Conservation (phyloP, 228 moss, liverwort and hornwort genomes). For the Sphagnum magellanicum region DNA sequence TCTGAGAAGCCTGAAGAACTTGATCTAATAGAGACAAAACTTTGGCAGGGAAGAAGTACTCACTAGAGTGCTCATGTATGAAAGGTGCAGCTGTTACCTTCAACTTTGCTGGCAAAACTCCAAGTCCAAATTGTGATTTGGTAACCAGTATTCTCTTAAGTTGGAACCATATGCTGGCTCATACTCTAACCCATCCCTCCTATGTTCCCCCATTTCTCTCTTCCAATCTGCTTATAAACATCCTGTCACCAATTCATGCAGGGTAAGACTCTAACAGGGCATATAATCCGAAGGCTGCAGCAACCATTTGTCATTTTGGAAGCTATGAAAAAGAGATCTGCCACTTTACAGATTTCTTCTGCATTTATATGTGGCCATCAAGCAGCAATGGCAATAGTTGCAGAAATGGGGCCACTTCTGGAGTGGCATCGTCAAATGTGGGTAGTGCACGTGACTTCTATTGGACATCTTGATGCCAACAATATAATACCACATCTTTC, state of each 20-base stretch:
- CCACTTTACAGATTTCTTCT: conserved; percentile 7
- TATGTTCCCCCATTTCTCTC: background rate
- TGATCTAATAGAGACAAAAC: too few relatives aligned
- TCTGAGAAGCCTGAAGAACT: too few relatives aligned
- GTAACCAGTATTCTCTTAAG: too few relatives aligned
- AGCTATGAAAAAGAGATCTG: conserved; percentile 9
- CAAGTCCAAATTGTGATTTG: too few relatives aligned
- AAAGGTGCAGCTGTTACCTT: too few relatives aligned
- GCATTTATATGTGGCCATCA: conserved; percentile 17
- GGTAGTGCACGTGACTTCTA: conserved; percentile 28
- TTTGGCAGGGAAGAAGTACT: too few relatives aligned
- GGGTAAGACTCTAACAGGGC: conserved; percentile 15
- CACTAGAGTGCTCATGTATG: too few relatives aligned
- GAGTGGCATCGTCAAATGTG: conserved; percentile 5
- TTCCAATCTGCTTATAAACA: background rate
- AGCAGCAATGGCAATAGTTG: conserved; percentile 8
- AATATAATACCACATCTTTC: conserved; percentile 76
- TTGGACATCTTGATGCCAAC: conserved; percentile 67
- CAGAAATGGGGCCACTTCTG: conserved; percentile 5
- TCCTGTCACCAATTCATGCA: background rate
- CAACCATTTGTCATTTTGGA: conserved; percentile 3
- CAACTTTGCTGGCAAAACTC: too few relatives aligned
- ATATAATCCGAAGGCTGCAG: conserved; percentile 10
- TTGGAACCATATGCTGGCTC: too few relatives aligned
- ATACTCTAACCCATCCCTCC: background rate